Base-by-base conservation (phyloP, 2,329 filamentous ascomycete genomes). In the Stagonosporopsis chrysanthemi region DNA sequence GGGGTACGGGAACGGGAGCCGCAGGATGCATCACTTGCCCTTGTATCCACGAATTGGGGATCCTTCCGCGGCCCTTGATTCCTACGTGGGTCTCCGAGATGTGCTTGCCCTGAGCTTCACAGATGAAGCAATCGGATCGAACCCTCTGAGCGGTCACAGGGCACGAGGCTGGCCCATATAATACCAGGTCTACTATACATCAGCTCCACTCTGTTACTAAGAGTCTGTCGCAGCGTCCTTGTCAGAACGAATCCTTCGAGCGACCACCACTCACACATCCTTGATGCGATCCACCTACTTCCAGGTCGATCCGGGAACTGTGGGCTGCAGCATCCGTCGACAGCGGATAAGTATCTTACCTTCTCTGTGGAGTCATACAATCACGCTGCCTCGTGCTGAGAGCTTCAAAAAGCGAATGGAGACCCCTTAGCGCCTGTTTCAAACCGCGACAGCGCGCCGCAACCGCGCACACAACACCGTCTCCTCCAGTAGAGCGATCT, bases 191-290 rank as follows among this genome's bases (percentile, higher is more conserved):
- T 19, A 17, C 24, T 24, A 45, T 44, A 52, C 19, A 22, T 28
- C n/a, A 31, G 44, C 43, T 52, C 54, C 54, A 57, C 54, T 52
- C 33, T 40, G 24, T 57, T 48, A 57, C 54, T 40, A 52, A 48
- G 39, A 35, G 19, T 28, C n/a, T 43, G 54, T 49, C 48, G 43
- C 43, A 56, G 47, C 48, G 52, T 52, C 49, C 48, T 39, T 49
- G 26, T 33, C 24, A 44, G 38, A 57, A 29, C 43, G 39, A 28
- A 49, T 52, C 47, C 48, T 57, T 52, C 48, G 33, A 52, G 38
- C 42, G 39, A 38, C 9, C 14, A 29, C 46, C 40, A 44, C 6
- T n/a, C 52, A 17, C 33, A 19, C 38, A 40, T 43, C 26, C 24
- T 31, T 38, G 44, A 35, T 44, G 31, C 12, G 11, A 39, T 33